phyloP scores from a whole-genome alignment of 768 basidiomycete species.

The Leccinellum rugosiceps region DNA sequence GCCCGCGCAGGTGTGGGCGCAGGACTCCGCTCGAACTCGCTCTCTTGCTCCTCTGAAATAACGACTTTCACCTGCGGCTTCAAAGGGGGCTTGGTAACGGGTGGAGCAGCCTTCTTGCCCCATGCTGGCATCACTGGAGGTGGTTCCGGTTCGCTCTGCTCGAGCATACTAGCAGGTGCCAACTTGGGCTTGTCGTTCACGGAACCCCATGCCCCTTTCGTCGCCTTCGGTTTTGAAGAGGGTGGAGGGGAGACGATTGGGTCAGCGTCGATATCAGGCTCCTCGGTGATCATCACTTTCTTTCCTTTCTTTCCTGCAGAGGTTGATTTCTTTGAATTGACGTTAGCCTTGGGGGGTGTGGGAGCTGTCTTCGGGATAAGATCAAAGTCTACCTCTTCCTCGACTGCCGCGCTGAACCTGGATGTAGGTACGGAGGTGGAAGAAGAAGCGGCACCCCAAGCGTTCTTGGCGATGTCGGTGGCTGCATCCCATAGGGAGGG shows the following conservation, averaged over 20 bases:
- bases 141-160: constrained; percentile 14
- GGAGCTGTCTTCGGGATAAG: background rate
- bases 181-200: constrained; percentile 22
- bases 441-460: constrained; percentile 5
- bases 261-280: constrained; percentile 26
- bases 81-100: background rate
- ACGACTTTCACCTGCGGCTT: constrained; percentile 20
- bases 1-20: constrained; percentile 3
- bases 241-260: constrained; percentile 12
- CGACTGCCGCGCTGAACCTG: constrained; percentile 1
- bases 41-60: constrained; percentile 20
- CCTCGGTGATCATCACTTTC: constrained; percentile 26
- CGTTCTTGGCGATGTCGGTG: constrained; percentile 9
- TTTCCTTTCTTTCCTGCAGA: constrained; percentile 21
- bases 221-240: constrained; percentile 9
- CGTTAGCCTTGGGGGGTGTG: constrained; percentile 3
- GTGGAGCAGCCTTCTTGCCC: constrained; percentile 13
- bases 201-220: constrained; percentile 21
- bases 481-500: constrained; percentile 20
- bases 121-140: constrained; percentile 4
- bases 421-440: constrained; percentile 3
- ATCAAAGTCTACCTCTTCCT: constrained; percentile 9
- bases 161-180: background rate
- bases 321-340: constrained; percentile 11
- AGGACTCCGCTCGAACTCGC: constrained; percentile 5